Evolutionary conservation across 1,284 basidiomycete species (phyloP).

Genomic region (Cutaneotrichosporon mucoides): DNA sequence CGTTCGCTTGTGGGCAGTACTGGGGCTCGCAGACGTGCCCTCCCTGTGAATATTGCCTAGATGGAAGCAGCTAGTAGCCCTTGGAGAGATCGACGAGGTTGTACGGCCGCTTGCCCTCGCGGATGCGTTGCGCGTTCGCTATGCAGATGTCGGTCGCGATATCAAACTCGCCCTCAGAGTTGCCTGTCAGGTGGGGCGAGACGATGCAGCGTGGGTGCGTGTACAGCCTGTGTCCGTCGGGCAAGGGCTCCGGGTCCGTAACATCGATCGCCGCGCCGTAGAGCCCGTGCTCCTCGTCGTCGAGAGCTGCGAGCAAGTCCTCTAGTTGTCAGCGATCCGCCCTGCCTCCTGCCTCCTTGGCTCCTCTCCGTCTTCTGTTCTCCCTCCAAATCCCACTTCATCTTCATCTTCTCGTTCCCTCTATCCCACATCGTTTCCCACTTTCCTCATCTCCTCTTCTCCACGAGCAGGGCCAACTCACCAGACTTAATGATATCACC

Average conservation of each 20-base stretch:
- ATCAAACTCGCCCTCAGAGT: conserved; percentile 36
- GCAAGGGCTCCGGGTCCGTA: conserved; percentile 44
- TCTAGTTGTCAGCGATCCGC: conserved; percentile 20
- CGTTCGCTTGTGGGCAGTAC: too few relatives aligned
- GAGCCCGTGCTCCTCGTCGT: conserved; percentile 23
- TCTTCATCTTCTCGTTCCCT: too few relatives aligned
- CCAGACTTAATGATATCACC: conserved; percentile 37
- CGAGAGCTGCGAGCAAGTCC: conserved; percentile 32
- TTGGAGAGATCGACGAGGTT: conserved; percentile 34
- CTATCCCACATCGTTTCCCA: too few relatives aligned
- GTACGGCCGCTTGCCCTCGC: conserved; percentile 24
- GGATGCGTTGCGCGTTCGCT: conserved; percentile 35
- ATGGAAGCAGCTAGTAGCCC: conserved; percentile 26
- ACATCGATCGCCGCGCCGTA: conserved; percentile 43
- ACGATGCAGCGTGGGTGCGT: conserved; percentile 38
- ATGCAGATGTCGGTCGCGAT: conserved; percentile 42
- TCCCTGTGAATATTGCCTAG: too few relatives aligned
- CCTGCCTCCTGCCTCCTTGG: too few relatives aligned
- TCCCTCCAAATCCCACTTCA: too few relatives aligned
- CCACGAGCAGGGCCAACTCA: conserved; percentile 7
- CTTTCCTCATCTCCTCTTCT: too few relatives aligned
- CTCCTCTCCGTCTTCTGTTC: too few relatives aligned
- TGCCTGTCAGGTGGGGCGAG: conserved; percentile 38
- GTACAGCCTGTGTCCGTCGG: conserved; percentile 31
- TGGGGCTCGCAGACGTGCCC: too few relatives aligned